Base-by-base conservation (phyloP, 1,284 basidiomycete species). In the Puccinia horiana region DNA sequence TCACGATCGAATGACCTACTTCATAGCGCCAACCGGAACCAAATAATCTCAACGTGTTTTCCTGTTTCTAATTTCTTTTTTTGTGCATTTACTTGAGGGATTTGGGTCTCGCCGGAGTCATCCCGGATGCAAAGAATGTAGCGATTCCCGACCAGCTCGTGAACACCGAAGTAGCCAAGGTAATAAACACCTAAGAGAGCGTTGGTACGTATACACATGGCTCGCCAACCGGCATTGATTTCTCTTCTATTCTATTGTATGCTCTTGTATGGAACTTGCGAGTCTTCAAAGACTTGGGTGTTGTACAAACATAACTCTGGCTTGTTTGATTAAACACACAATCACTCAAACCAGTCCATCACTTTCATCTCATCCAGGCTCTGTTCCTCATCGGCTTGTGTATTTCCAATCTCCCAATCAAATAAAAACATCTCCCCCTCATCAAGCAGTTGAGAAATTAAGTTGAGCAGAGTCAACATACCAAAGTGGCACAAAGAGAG, bases 21-120 rank as follows among this genome's bases (percentile, higher is more conserved):
- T 29, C n/a, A n/a, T n/a, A n/a, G n/a, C n/a, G n/a, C n/a, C n/a
- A n/a, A n/a, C n/a, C n/a, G n/a, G n/a, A n/a, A n/a, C n/a, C n/a
- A n/a, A n/a, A n/a, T n/a, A n/a, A n/a, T n/a, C n/a, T n/a, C n/a
- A n/a, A n/a, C n/a, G n/a, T n/a, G n/a, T n/a, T n/a, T n/a, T n/a
- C n/a, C n/a, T n/a, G 14, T 80, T n/a, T 12, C 42, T 83, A 82
- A 29, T 69, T 35, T 78, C 42, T 35, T 40, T 81, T 6, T 73
- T 29, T 6, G 32, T 1, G 26, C 20, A 16, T 0, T 35, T 49
- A 16, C 1, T 16, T 23, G 77, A 93, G 92, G 72, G 89, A 92
- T 5, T 89, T 94, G 23, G 90, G 91, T 83, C 91, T 92, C 84
- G 93, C 93, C 1, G 92, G 93, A 8, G 92, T 94, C 14, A 89